Base-by-base conservation (phyloP, 192 early-diverging fungal species). In the Entomortierella beljakovae region DNA sequence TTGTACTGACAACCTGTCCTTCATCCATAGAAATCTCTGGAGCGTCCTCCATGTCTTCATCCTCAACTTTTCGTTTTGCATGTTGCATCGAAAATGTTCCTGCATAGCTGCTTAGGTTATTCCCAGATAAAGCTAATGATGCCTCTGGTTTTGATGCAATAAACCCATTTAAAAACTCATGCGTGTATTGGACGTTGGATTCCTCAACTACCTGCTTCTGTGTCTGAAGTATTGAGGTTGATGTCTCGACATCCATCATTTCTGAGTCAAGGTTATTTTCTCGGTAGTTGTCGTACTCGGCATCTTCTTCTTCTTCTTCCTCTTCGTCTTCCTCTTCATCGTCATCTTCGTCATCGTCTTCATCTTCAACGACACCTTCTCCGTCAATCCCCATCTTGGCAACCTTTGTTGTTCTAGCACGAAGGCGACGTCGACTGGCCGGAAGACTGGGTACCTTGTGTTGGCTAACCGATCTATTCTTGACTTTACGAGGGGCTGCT, bases 331-430 rank as follows among this genome's bases (percentile, higher is more conserved):
- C 71, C 1, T 74, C 71, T 1, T 74, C 71, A 16, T 75, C 71
- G 8, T 77, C 74, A 4, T 77, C 74, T 1, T 68, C 66, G 16
- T 68, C 65, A 0, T 77, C 74, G 1, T 64, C 74, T 22, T 76
- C 74, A 13, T 64, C 75, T 29, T 49, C 57, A n/a, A 42, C 55
- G 4, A 40, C 67, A 3, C 56, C 60, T 23, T 55, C 67, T 0
- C 62, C 75, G 13, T 79, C 75, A 28, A 79, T 70, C 15, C 75
- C 75, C 75, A 79, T 79, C 48, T 79, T 79, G 49, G 75, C 75
- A 40, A 79, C 61, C 50, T 79, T 79, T 8, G 75, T 79, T 8
- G 75, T 69, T 32, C 75, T 42, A 8, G 67, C 75, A 13, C 75
- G 66, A 32, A 70, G 75, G n/a, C 75, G 61, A 34, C 75, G 67